phyloP scores from a whole-genome alignment of 192 early-diverging fungal genomes.

The Helicostylum pulchrum region DNA sequence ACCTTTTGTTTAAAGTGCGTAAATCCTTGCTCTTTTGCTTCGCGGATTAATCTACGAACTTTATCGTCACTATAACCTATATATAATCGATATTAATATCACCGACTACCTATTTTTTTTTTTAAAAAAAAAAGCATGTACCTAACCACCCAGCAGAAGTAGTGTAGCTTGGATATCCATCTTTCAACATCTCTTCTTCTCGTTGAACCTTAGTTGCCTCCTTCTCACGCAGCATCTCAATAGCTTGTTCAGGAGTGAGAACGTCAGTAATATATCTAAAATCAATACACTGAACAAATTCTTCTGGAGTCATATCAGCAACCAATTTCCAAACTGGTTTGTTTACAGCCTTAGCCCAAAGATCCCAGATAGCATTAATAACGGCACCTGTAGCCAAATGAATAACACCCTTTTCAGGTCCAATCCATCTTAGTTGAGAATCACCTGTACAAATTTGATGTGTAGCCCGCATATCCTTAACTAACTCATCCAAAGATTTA shows the following conservation, averaged over 20 bases:
- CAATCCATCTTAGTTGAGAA: constrained; percentile 41
- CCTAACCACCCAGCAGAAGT: constrained; percentile 44
- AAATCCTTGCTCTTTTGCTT: constrained; percentile 42
- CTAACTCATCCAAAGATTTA: constrained; percentile 24
- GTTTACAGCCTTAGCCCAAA: constrained; percentile 40
- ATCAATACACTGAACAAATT: constrained; percentile 40
- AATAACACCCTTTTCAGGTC: constrained; percentile 43
- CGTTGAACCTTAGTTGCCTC: constrained; percentile 36
- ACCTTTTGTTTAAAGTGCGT: constrained; percentile 48
- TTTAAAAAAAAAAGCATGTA: constrained; percentile 12
- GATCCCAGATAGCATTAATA: constrained; percentile 46
- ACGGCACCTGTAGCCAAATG: constrained; percentile 43
- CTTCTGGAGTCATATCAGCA: constrained; percentile 40
- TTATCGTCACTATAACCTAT: constrained; percentile 45
- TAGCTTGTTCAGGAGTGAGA: constrained; percentile 39
- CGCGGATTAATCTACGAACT: constrained; percentile 25
- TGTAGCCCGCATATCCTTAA: constrained; percentile 32
- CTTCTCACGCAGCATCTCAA: constrained; percentile 39
- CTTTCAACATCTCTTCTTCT: constrained; percentile 30
- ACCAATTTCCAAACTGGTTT: constrained; percentile 47
- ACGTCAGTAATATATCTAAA: constrained; percentile 46
- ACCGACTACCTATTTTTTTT: background rate
- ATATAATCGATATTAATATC: background rate
- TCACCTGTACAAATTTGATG: constrained; percentile 36
- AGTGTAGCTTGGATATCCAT: constrained; percentile 43